Percentiles rank a stretch among this genome's conserved stretches.
Evolutionary conservation across 1,284 basidiomycete species (phyloP).

Genomic region (Porogramme epimiltina): DNA sequence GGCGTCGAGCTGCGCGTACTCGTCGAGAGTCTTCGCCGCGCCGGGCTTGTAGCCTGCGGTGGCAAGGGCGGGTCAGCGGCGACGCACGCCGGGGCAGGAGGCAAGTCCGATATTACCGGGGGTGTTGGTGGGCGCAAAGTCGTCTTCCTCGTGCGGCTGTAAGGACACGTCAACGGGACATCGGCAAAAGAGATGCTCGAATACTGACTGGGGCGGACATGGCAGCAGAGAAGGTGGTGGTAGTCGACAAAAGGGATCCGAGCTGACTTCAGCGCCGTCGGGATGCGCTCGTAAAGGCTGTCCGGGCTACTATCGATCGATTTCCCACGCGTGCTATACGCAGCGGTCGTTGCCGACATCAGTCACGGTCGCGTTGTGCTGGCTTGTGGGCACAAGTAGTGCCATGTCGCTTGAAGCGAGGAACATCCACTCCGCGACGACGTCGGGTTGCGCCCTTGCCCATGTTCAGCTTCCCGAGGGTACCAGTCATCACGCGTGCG

Average conservation of each 20-base stretch:
- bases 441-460: too few relatives aligned
- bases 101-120: constrained; percentile 49
- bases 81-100: constrained; percentile 1
- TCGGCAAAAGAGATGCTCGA: background rate
- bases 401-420: too few relatives aligned
- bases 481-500: too few relatives aligned
- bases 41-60: constrained; percentile 69
- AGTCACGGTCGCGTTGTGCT: constrained; percentile 5
- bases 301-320: constrained; percentile 32
- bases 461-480: too few relatives aligned
- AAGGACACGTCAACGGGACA: constrained; percentile 1
- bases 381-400: background rate
- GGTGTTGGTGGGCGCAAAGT: constrained; percentile 63
- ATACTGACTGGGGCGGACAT: constrained; percentile 13
- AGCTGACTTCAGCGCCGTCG: constrained; percentile 10
- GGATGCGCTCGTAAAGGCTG: constrained; percentile 19
- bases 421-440: too few relatives aligned
- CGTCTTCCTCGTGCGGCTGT: constrained; percentile 59
- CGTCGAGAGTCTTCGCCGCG: constrained; percentile 67
- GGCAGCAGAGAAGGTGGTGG: constrained; percentile 17
- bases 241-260: constrained; percentile 22
- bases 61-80: constrained; percentile 6
- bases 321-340: constrained; percentile 38
- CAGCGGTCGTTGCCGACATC: constrained; percentile 29
- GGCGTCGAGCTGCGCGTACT: constrained; percentile 79